Base-by-base conservation (phyloP, 768 basidiomycete species). In the Chalciporus chontae region DNA sequence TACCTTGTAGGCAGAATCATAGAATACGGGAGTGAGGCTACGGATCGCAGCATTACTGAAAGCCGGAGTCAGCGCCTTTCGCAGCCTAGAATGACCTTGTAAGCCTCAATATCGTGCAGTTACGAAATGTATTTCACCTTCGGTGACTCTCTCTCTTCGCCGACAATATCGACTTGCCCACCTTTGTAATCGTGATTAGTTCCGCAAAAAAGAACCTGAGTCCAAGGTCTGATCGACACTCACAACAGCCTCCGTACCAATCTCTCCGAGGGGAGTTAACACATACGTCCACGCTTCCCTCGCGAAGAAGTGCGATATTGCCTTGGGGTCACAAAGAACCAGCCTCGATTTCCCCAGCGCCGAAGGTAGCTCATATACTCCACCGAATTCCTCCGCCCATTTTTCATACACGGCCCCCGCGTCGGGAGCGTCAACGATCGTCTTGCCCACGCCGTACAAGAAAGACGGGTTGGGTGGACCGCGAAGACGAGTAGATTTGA, bases 311-410 rank as follows among this genome's bases (percentile, higher is more conserved):
- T 83, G 78, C 0, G 73, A 68, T 17, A 77, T 63, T 0, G 81
- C 80, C 57, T 73, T 79, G 0, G 76, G 74, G 46, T 79, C 79
- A 43, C 70, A 68, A 5, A 79, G 60, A 4, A 76, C 56, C 19
- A 79, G 56, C 5, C 54, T 56, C 8, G 45, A 61, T 0, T 67
- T 56, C 0, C 74, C 75, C 6, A 79, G 51, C 0, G 63, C 53
- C 1, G 56, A 55, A 0, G 79, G 71, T n/a, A 79, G 49, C 14
- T 63, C 44, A 52, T 67, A 83, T 0, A 71, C 77, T 2, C 72
- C 56, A 7, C 83, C 82, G 29, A 79, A 79, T 40, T 74, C 59
- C 7, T 58, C 59, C 1, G 69, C 69, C 82, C 80, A 83, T 5
- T 63, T 48, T 48, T 79, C 78, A 52, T 69, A 74, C 8, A 78